Percentiles rank a stretch among this genome's conserved stretches.
These are phyloP conservation scores for Amphirosellinia nigrospora DNA, from an alignment of 495 filamentous ascomycete species.

Conservation along the genomic window DNA sequence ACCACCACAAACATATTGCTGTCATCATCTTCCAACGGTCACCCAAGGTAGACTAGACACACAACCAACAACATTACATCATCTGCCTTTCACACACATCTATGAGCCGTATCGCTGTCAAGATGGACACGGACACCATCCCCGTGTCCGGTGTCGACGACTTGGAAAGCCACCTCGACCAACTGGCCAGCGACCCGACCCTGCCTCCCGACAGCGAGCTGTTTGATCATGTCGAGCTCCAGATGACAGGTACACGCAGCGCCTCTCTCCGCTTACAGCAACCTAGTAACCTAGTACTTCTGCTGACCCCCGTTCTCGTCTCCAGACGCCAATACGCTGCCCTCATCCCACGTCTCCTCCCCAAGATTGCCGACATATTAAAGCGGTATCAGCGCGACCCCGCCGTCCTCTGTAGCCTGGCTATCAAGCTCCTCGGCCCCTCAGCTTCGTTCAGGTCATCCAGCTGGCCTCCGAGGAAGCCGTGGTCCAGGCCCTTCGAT, in stretches of 20 bases:
- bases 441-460: slow-evolving; percentile 57
- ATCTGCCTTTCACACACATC: not conserved
- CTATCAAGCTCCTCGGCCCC: slow-evolving; percentile 59
- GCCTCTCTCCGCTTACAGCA: too few relatives aligned
- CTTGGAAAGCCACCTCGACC: slow-evolving; percentile 55
- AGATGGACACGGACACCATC: slow-evolving; percentile 42
- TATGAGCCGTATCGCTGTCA: slow-evolving; percentile 31
- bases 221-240: slow-evolving; percentile 61
- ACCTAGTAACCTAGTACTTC: not conserved
- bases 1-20: too few relatives aligned
- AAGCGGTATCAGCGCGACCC: slow-evolving; percentile 58
- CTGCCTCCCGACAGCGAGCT: slow-evolving; percentile 50
- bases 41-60: too few relatives aligned
- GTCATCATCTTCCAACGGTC: too few relatives aligned
- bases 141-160: slow-evolving; percentile 55
- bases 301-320: not conserved
- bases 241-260: slow-evolving; percentile 51
- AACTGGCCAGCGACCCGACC: slow-evolving; percentile 48
- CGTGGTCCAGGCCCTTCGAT: slow-evolving; percentile 61
- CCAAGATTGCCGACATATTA: slow-evolving; percentile 55
- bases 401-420: slow-evolving; percentile 52
- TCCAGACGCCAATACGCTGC: slow-evolving; percentile 51
- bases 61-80: too few relatives aligned
- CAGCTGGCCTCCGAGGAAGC: slow-evolving; percentile 60
- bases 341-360: slow-evolving; percentile 57